These are phyloP conservation scores for Colletotrichum tanaceti DNA, from an alignment of 2,329 filamentous ascomycete species.

Conservation along the genomic window DNA sequence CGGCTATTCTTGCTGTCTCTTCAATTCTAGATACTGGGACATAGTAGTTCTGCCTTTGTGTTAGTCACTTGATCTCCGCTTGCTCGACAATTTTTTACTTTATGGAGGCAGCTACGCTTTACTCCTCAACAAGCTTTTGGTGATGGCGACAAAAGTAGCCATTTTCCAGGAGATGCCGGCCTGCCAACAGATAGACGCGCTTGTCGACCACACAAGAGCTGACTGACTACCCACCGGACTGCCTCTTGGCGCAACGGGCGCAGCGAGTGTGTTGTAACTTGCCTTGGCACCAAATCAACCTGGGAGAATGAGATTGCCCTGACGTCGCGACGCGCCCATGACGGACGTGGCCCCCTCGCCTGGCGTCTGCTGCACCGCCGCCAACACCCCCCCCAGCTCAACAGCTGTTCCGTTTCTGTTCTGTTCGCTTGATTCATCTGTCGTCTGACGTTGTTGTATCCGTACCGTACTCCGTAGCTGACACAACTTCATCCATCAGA, in stretches of 20 bases:
- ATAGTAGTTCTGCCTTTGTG: too few relatives aligned
- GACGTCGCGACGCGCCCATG: constrained; percentile 18
- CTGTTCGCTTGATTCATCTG: constrained; percentile 30
- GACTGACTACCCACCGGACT: neutral
- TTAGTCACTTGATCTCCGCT: neutral
- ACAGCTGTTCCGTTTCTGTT: constrained; percentile 2
- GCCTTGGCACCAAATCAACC: constrained; percentile 16
- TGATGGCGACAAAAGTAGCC: neutral
- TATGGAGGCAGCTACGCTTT: neutral
- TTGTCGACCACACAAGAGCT: neutral
- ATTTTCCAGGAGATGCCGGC: neutral
- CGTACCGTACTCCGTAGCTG: constrained; percentile 5
- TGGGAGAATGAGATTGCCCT: constrained; percentile 5
- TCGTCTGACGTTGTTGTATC: constrained; percentile 22
- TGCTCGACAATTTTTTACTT: neutral
- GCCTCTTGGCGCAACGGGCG: constrained; percentile 32
- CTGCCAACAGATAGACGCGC: neutral
- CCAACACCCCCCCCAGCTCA: neutral
- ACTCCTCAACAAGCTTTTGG: neutral
- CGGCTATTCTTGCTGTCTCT: constrained; percentile 34
- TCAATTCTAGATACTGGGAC: too few relatives aligned
- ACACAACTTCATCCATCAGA: neutral
- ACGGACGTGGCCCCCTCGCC: constrained; percentile 25
- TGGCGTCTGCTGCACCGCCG: constrained; percentile 3
- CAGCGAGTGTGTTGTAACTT: constrained; percentile 21